These are phyloP conservation scores for Funneliformis mosseae DNA, from an alignment of 192 early-diverging fungal genomes.

Conservation along the genomic window DNA sequence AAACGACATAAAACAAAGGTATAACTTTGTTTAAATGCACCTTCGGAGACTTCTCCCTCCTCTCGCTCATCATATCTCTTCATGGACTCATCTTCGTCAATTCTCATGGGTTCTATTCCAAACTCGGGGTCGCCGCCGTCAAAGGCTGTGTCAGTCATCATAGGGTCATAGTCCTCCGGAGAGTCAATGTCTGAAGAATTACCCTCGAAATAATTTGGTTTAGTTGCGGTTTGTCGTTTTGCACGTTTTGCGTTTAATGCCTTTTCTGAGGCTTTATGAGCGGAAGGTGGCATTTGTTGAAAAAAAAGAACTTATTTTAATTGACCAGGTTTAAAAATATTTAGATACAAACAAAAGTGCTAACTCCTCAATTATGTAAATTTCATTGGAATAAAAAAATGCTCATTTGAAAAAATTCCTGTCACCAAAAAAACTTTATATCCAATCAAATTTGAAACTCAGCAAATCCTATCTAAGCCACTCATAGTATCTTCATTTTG, in stretches of 20 bases:
- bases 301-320: neutral
- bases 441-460: too few relatives aligned
- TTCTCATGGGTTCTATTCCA: conserved; percentile 1
- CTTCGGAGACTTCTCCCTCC: conserved; percentile 36
- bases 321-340: neutral
- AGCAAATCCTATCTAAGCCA: too few relatives aligned
- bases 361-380: too few relatives aligned
- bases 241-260: conserved; percentile 17
- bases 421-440: too few relatives aligned
- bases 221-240: conserved; percentile 18
- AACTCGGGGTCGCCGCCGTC: conserved; percentile 10
- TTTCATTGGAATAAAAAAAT: too few relatives aligned
- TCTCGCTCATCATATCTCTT: conserved; percentile 14
- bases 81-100: conserved; percentile 5
- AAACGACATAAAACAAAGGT: neutral
- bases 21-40: neutral
- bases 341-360: neutral
- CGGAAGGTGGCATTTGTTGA: neutral
- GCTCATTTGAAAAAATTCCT: too few relatives aligned
- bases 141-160: neutral
- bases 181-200: conserved; percentile 15
- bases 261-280: neutral
- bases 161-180: conserved; percentile 5
- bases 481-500: too few relatives aligned
- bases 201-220: conserved; percentile 23